These are phyloP conservation scores for Eragrostis nindensis DNA, from an alignment of 176 grass and related monocot species.

Conservation along the genomic window DNA sequence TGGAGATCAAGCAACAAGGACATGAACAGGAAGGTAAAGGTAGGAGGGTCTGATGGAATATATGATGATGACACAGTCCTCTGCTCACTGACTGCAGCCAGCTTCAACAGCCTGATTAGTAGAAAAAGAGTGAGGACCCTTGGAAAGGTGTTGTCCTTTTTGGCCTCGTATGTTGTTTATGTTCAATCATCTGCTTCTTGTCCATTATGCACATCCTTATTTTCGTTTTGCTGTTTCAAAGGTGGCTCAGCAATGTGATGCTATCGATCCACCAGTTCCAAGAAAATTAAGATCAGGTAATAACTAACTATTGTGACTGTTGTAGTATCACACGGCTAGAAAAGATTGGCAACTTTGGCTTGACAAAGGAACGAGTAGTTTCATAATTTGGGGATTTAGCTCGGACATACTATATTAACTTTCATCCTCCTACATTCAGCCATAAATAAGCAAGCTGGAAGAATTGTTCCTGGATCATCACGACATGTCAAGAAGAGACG, in stretches of 20 bases:
- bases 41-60: slow-evolving; percentile 21
- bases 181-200: background rate
- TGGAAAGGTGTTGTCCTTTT: slow-evolving; percentile 50
- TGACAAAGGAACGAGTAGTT: background rate
- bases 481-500: slow-evolving; percentile 60
- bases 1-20: slow-evolving; percentile 52
- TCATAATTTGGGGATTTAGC: no score
- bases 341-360: background rate
- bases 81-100: slow-evolving; percentile 28
- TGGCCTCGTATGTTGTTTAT: slow-evolving; percentile 2
- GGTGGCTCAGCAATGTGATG: slow-evolving; percentile 52
- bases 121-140: slow-evolving; percentile 47
- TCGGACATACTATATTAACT: slow-evolving; percentile 6
- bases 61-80: slow-evolving; percentile 34
- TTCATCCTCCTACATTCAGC: slow-evolving; percentile 45
- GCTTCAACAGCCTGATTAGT: slow-evolving; percentile 35
- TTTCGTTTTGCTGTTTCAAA: slow-evolving; percentile 37
- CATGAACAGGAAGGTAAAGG: slow-evolving; percentile 13
- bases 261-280: slow-evolving; percentile 64
- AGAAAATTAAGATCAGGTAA: slow-evolving; percentile 89
- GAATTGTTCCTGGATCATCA: slow-evolving; percentile 24
- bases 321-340: slow-evolving; percentile 9
- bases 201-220: slow-evolving; percentile 26
- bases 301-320: slow-evolving; percentile 23
- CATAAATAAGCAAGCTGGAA: slow-evolving; percentile 51